A percentile compares a stretch with the other conserved stretches of the same genome.
phyloP scores from a whole-genome alignment of 192 early-diverging fungal species.

The Coemansia sp. region DNA sequence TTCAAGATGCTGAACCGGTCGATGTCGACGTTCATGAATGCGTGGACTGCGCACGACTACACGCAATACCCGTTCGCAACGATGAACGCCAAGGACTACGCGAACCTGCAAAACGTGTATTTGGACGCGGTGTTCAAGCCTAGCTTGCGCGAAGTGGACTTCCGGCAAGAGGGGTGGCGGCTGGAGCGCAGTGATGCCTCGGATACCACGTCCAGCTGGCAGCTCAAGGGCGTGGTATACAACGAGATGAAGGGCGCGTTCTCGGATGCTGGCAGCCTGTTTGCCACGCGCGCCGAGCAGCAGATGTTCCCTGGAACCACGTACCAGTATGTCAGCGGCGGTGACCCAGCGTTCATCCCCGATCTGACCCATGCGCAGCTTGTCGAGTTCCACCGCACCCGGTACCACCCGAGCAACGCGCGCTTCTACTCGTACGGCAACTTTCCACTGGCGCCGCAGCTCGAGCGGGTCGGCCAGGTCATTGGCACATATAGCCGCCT shows the following conservation, averaged over 20 bases:
- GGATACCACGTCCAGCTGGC: conserved; percentile 40
- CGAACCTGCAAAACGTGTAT: conserved; percentile 87
- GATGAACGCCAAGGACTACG: conserved; percentile 83
- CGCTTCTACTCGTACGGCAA: conserved; percentile 89
- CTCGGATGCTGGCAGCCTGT: conserved; percentile 81
- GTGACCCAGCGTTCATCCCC: conserved; percentile 84
- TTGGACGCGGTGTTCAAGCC: conserved; percentile 89
- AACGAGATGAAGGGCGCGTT: conserved; percentile 97
- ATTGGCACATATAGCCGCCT: conserved; percentile 62
- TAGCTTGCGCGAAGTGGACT: conserved; percentile 75
- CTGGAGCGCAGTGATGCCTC: conserved; percentile 75
- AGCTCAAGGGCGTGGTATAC: conserved; percentile 94
- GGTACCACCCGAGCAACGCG: conserved; percentile 94
- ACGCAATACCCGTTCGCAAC: conserved; percentile 95
- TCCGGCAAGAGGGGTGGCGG: conserved; percentile 94
- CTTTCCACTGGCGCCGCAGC: conserved; percentile 72
- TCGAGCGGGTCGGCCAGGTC: conserved; percentile 63
- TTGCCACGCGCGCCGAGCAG: conserved; percentile 73
- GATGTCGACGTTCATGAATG: conserved; percentile 97
- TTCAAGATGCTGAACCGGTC: conserved; percentile 97
- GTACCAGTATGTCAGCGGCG: conserved; percentile 82
- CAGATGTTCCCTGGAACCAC: conserved; percentile 81
- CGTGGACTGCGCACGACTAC: conserved; percentile 84
- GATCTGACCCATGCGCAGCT: conserved; percentile 84
- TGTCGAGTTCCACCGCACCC: conserved; percentile 73